phyloP scores from a whole-genome alignment of 148 eudicot species.

The Chenopodium album region DNA sequence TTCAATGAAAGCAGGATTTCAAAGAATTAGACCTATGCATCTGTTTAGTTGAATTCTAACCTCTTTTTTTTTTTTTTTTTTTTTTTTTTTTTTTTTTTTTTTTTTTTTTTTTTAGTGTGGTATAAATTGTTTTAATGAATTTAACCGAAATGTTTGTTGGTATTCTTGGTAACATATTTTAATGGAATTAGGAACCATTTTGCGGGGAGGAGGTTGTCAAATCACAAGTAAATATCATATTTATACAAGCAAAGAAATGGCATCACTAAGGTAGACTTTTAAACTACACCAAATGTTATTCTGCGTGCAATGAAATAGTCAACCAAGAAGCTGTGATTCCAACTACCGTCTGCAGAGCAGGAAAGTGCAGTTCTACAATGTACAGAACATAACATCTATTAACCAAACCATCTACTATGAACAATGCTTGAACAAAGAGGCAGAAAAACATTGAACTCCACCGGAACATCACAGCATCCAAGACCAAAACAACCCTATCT shows the following conservation, averaged over 20 bases:
- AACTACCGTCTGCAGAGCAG: neutral
- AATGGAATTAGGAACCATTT: too few relatives aligned
- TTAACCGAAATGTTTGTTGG: too few relatives aligned
- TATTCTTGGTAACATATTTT: too few relatives aligned
- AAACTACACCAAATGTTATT: neutral
- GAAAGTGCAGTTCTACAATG: neutral
- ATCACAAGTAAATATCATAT: too few relatives aligned
- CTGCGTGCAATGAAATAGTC: neutral
- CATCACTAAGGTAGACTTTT: neutral
- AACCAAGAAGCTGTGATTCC: neutral
- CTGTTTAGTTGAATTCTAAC: too few relatives aligned
- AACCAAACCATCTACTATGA: constrained; percentile 17
- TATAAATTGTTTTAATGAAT: too few relatives aligned
- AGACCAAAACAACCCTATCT: constrained; percentile 27
- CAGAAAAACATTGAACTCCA: neutral
- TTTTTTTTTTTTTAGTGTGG: too few relatives aligned
- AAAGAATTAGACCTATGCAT: too few relatives aligned
- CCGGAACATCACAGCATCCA: constrained; percentile 15
- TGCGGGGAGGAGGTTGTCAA: too few relatives aligned
- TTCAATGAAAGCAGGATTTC: too few relatives aligned
- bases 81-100: too few relatives aligned
- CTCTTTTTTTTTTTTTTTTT: too few relatives aligned
- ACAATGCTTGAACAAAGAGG: constrained; percentile 8
- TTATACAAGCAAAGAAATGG: neutral
- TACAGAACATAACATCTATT: neutral